Evolutionary conservation across 257 asterid species (phyloP).

Genomic region (Solanum ossicruentum): DNA sequence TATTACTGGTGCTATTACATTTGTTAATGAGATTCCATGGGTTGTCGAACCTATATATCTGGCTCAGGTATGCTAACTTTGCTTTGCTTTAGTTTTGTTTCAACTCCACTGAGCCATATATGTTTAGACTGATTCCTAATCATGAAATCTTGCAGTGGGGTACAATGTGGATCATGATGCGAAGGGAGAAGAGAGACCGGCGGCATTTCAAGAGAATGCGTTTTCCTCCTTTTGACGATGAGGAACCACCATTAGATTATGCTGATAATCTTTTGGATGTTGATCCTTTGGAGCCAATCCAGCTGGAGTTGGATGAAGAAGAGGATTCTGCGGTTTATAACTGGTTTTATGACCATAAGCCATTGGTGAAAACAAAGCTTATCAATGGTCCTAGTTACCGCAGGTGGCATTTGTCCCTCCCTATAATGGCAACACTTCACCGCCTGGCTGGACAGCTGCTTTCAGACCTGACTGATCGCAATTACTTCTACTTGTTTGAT

Average conservation of each 20-base stretch:
- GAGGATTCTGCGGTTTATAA: constrained; percentile 93
- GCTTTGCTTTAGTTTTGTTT: background rate
- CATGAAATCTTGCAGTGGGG: constrained; percentile 66
- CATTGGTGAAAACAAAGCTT: constrained; percentile 90
- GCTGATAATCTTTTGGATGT: constrained; percentile 96
- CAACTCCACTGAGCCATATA: background rate
- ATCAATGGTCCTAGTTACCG: constrained; percentile 97
- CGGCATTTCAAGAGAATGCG: constrained; percentile 98
- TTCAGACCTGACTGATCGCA: constrained; percentile 84
- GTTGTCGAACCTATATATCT: constrained; percentile 95
- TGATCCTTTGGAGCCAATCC: constrained; percentile 97
- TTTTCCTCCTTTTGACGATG: constrained; percentile 98
- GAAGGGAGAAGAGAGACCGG: constrained; percentile 96
- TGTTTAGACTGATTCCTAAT: background rate
- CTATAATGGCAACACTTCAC: constrained; percentile 96
- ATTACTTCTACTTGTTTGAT: constrained; percentile 88
- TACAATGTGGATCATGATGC: constrained; percentile 99
- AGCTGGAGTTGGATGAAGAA: constrained; percentile 90
- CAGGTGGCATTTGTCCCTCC: constrained; percentile 97
- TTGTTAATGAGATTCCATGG: constrained; percentile 97
- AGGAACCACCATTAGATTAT: constrained; percentile 95
- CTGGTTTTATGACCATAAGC: constrained; percentile 99
- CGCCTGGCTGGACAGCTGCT: constrained; percentile 98
- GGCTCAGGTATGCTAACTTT: constrained; percentile 60
- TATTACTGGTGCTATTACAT: constrained; percentile 95